A percentile compares a stretch with the other conserved stretches of the same genome.
Evolutionary conservation across 1,284 basidiomycete genomes (phyloP).

Genomic region (Polyporus tsugae): DNA sequence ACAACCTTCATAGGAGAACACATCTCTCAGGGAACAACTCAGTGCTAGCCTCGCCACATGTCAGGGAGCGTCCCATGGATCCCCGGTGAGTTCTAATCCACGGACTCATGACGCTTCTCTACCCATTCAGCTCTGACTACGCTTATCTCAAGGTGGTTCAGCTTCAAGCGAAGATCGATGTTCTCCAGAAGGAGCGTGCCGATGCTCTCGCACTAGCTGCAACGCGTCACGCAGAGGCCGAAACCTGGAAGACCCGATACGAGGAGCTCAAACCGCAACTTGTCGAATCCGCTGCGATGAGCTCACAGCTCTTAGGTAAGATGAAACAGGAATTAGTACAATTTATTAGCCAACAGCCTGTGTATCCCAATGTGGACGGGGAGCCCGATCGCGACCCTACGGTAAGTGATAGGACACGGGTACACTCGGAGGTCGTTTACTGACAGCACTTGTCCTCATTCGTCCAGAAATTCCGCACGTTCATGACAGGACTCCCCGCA

Average conservation of each 20-base stretch:
- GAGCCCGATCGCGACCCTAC: neutral
- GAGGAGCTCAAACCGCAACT: constrained; percentile 20
- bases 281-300: neutral
- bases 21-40: neutral
- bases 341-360: neutral
- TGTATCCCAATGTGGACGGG: neutral
- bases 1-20: constrained; percentile 5
- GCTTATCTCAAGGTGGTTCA: neutral
- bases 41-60: neutral
- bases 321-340: neutral
- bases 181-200: constrained; percentile 6
- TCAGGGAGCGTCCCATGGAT: neutral
- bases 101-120: no score
- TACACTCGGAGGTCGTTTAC: neutral
- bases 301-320: neutral
- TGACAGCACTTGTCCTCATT: neutral
- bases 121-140: neutral
- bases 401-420: neutral
- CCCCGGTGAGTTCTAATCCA: neutral
- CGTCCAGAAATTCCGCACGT: constrained; percentile 6
- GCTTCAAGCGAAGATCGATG: neutral
- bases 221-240: constrained; percentile 1
- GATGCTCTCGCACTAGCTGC: neutral
- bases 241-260: constrained; percentile 18
- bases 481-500: constrained; percentile 15